Conservation (phyloP, 2,329 filamentous ascomycete genomes). For the Epichloe festucae region DNA sequence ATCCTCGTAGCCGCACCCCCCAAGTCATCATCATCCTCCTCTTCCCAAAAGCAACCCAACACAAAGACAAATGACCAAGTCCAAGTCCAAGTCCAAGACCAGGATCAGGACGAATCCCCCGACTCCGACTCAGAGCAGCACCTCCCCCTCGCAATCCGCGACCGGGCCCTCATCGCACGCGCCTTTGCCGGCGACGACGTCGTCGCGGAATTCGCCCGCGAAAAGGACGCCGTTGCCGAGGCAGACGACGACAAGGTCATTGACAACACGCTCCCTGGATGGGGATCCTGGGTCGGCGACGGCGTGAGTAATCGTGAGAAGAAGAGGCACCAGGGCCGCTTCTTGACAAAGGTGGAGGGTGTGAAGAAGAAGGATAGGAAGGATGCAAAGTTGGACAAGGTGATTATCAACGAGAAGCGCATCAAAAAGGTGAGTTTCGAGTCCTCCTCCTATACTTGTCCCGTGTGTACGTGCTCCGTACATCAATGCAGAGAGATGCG, state of each 20-base stretch:
- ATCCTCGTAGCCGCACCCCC: conserved; percentile 15
- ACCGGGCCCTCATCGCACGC: conserved; percentile 58
- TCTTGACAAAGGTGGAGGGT: conserved; percentile 56
- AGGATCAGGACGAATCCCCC: conserved; percentile 8
- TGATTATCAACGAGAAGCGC: conserved; percentile 86
- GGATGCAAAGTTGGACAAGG: conserved; percentile 68
- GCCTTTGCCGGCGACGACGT: conserved; percentile 88
- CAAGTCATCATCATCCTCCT: neutral
- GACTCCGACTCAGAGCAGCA: conserved; percentile 32
- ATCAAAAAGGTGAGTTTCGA: conserved; percentile 64
- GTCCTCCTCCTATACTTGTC: neutral
- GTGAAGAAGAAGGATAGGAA: conserved; percentile 65
- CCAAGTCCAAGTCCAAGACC: conserved; percentile 8
- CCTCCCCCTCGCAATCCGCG: conserved; percentile 42
- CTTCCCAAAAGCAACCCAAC: conserved; percentile 2
- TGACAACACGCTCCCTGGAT: conserved; percentile 80
- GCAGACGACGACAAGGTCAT: conserved; percentile 75
- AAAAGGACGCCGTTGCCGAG: conserved; percentile 59
- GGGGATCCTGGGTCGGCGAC: conserved; percentile 84
- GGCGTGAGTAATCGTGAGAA: conserved; percentile 62
- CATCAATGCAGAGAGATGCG: too few relatives aligned
- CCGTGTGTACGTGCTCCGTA: neutral
- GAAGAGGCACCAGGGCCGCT: conserved; percentile 48
- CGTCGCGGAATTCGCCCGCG: conserved; percentile 62
- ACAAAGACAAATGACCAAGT: conserved; percentile 8